Evolutionary conservation across 306 rosid genomes (phyloP), one percentile per base, ranked within the genome.

Genomic region (Sicyos edulis): DNA sequence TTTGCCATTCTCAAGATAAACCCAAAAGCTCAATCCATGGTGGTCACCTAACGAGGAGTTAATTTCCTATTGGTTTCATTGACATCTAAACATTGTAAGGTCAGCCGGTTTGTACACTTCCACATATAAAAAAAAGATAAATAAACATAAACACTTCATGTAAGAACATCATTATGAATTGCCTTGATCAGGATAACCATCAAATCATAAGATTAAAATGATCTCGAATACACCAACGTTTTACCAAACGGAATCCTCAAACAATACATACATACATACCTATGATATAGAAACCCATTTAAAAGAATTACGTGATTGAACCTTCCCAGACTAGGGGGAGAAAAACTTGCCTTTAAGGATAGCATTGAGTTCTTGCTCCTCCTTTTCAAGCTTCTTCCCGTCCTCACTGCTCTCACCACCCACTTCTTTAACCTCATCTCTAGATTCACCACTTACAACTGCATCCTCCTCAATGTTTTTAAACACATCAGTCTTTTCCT

Each of bases 341-440:
- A 44, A 42, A 5, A 45, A 8, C 55, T 11, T 62, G 89, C 98
- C 97, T 82, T 88, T 85, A 56, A 90, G 76, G 9, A 90, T 14
- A 10, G 78, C 78, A 83, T 78, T 83, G 57, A 93, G 96, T 61
- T 75, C 90, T 58, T 83, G 75, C 83, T 88, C 88, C 79, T 88
- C 92, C 70, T 42, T 80, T 86, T 85, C 74, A 42, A 19, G 71
- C 26, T 17, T 70, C 54, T 77, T 81, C 21, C 26, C 69, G 52
- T 60, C 78, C 75, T 21, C 76, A 67, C 45, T 49, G 71, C 21
- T 64, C 8, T 10, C 34, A 12, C 6, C 16, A 14, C n/a, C 24
- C 11, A 42, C 60, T 45, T 26, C 77, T 51, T 10, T 55, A 47
- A 9, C 26, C 64, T 64, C 74, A 53, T 10, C 76, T 56, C 37